A percentile compares a stretch with the other conserved stretches of the same genome.
Conservation (phyloP, 192 early-diverging fungal genomes). For the Kappamyces sp. region DNA sequence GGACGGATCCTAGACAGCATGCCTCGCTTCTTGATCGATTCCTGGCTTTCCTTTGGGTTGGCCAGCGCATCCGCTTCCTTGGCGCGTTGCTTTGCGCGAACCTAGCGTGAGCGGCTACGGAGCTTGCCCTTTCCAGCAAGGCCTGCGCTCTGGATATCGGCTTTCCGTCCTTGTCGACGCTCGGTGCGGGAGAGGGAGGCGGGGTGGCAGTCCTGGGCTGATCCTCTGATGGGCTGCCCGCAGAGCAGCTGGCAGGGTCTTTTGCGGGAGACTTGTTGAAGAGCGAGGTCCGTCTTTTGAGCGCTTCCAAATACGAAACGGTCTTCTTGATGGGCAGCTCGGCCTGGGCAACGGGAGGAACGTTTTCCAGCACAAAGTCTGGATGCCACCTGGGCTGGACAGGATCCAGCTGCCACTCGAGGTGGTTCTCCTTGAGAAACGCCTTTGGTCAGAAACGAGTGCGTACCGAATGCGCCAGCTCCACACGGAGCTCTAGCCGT, state of each 20-base stretch:
- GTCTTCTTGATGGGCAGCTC: slow-evolving; percentile 9
- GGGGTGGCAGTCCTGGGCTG: too few species aligned
- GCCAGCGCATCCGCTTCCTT: neutral
- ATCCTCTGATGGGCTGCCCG: too few species aligned
- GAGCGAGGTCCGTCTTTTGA: slow-evolving; percentile 1
- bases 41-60: slow-evolving; percentile 3
- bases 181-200: neutral
- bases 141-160: slow-evolving; percentile 12
- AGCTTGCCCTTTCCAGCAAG: slow-evolving; percentile 12
- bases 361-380: neutral
- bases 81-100: slow-evolving; percentile 12
- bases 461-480: neutral
- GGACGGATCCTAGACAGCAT: slow-evolving; percentile 4
- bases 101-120: neutral
- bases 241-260: too few species aligned
- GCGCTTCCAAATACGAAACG: neutral
- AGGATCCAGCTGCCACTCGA: neutral
- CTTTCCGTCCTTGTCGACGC: neutral
- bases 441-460: neutral
- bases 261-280: neutral
- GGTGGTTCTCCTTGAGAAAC: slow-evolving; percentile 1
- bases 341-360: neutral
- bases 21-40: slow-evolving; percentile 7
- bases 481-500: neutral
- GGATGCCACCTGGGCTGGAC: slow-evolving; percentile 1